Evolutionary conservation across 495 filamentous ascomycete species (phyloP).

Genomic region (Tuber indicum): DNA sequence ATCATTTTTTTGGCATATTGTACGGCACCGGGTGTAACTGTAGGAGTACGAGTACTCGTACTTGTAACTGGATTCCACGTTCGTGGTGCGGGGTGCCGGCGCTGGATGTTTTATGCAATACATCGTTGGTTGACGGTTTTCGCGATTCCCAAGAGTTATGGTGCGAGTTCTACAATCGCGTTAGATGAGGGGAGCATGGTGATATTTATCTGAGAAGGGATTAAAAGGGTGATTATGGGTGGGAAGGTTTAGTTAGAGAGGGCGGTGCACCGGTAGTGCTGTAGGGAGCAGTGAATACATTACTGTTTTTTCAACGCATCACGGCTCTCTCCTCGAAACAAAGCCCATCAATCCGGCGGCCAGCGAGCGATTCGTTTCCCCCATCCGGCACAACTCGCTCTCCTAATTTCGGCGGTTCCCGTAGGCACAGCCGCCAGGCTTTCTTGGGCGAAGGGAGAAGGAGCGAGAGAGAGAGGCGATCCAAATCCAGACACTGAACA

Average conservation of each 20-base stretch:
- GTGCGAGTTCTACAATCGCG: not conserved
- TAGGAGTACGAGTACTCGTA: too few relatives aligned
- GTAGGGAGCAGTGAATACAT: not conserved
- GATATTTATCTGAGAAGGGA: not conserved
- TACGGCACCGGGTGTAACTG: not conserved
- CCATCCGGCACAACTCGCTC: not conserved
- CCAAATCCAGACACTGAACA: not conserved
- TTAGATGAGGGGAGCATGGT: not conserved
- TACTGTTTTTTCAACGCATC: not conserved
- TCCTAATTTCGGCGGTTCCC: not conserved
- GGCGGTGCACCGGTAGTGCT: not conserved
- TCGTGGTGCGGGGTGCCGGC: constrained; percentile 26
- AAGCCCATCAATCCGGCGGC: not conserved
- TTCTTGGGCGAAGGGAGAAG: not conserved
- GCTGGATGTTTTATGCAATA: constrained; percentile 21
- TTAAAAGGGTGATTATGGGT: not conserved
- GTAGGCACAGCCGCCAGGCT: not conserved
- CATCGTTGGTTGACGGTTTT: not conserved
- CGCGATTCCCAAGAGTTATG: not conserved
- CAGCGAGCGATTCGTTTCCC: not conserved
- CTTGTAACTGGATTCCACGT: constrained; percentile 10
- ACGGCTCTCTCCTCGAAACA: not conserved
- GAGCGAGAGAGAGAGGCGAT: not conserved
- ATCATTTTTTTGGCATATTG: constrained; percentile 1
- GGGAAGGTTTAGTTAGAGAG: not conserved